A percentile compares a stretch with the other conserved stretches of the same genome.
These are phyloP conservation scores for sunflower (Helianthus annuus) DNA, from an alignment of 129 eudicot species.

Conservation along the genomic window HanXRQr2.0-SUNRISE NC_035434.2:161794309-161794808, in stretches of 20 bases:
- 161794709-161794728: constrained; percentile 45
- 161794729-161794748: constrained; percentile 52
- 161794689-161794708: constrained; percentile 64
- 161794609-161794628: too few relatives aligned
- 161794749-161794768: constrained; percentile 60
- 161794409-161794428: background rate
- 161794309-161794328: too few relatives aligned
- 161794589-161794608: too few relatives aligned
- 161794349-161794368: too few relatives aligned
- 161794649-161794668: background rate
- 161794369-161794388: too few relatives aligned
- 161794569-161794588: too few relatives aligned
- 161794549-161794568: too few relatives aligned
- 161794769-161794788: constrained; percentile 43
- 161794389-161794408: too few relatives aligned
- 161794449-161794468: too few relatives aligned
- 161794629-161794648: background rate
- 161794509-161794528: background rate
- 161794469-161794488: background rate
- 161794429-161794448: too few relatives aligned
- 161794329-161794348: too few relatives aligned
- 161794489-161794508: background rate
- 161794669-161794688: constrained; percentile 58
- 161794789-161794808: constrained; percentile 53
- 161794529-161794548: background rate